Percentiles rank a stretch among this genome's conserved stretches.
phyloP scores from a whole-genome alignment of 1,284 basidiomycete species.

The Cutaneotrichosporon arboriforme region DNA sequence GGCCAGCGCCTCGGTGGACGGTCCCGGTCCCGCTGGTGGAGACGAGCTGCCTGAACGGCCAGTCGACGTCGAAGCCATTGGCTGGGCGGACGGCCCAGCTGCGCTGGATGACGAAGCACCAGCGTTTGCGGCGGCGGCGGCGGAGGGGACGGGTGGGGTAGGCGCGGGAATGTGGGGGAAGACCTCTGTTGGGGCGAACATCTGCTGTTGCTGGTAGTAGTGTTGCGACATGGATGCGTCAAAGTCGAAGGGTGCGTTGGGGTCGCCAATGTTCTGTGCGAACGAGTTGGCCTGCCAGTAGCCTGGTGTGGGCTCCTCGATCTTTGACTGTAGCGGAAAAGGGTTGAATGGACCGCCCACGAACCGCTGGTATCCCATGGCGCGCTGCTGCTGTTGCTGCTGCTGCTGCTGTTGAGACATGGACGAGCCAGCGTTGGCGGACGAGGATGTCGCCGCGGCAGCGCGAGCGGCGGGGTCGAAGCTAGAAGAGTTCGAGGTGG shows the following conservation, averaged over 20 bases:
- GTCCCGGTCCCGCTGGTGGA: neutral
- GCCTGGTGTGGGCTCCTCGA: neutral
- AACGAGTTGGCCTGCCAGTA: too few species aligned
- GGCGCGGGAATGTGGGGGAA: neutral
- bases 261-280: too few species aligned
- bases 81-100: neutral
- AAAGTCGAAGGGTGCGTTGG: neutral
- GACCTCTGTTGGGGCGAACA: constrained; percentile 2
- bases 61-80: neutral
- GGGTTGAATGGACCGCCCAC: too few species aligned
- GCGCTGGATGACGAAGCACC: neutral
- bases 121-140: neutral
- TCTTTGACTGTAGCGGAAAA: neutral
- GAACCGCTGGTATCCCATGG: neutral
- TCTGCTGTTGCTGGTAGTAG: neutral
- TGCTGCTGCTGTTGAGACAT: too few species aligned
- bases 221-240: neutral
- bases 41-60: neutral
- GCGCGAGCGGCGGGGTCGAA: too few species aligned
- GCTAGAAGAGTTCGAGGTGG: too few species aligned
- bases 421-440: too few species aligned
- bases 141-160: neutral
- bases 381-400: neutral
- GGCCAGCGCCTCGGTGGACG: neutral
- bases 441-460: too few species aligned